phyloP scores from a whole-genome alignment of 495 filamentous ascomycete species.

The Lepidopterella palustris region DNA sequence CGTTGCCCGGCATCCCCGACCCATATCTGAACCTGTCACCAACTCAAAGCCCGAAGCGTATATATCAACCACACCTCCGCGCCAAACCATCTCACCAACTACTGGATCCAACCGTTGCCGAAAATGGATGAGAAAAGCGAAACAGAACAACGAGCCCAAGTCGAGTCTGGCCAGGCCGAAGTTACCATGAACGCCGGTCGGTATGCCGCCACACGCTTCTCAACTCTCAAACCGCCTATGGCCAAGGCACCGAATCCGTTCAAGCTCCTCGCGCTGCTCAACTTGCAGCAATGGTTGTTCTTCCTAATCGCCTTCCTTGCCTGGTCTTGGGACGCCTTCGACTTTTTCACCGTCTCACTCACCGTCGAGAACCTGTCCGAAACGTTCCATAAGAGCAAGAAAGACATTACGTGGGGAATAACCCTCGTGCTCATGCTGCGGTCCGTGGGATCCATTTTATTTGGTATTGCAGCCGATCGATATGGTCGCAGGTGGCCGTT shows the following conservation, averaged over 20 bases:
- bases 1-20: too few relatives aligned
- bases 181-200: conserved; percentile 27
- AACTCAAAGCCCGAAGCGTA: too few relatives aligned
- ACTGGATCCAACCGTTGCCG: too few relatives aligned
- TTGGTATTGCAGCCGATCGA: conserved; percentile 75
- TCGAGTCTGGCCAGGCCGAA: conserved; percentile 5
- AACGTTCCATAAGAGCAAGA: conserved; percentile 57
- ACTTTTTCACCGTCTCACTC: conserved; percentile 85
- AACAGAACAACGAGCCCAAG: not conserved
- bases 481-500: conserved; percentile 89
- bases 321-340: conserved; percentile 78
- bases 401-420: conserved; percentile 87
- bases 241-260: conserved; percentile 73
- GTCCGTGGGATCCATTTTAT: conserved; percentile 63
- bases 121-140: conserved; percentile 12
- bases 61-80: too few relatives aligned
- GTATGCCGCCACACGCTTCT: conserved; percentile 66
- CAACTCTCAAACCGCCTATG: conserved; percentile 71
- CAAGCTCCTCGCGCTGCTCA: conserved; percentile 57
- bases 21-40: too few relatives aligned
- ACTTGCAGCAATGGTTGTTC: conserved; percentile 74
- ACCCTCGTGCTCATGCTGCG: conserved; percentile 78
- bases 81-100: too few relatives aligned
- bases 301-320: conserved; percentile 52
- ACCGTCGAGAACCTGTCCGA: conserved; percentile 62